A percentile compares a stretch with the other conserved stretches of the same genome.
Evolutionary conservation across 129 eudicot genomes (phyloP).

Genomic region (Helianthus tuberosus): DNA sequence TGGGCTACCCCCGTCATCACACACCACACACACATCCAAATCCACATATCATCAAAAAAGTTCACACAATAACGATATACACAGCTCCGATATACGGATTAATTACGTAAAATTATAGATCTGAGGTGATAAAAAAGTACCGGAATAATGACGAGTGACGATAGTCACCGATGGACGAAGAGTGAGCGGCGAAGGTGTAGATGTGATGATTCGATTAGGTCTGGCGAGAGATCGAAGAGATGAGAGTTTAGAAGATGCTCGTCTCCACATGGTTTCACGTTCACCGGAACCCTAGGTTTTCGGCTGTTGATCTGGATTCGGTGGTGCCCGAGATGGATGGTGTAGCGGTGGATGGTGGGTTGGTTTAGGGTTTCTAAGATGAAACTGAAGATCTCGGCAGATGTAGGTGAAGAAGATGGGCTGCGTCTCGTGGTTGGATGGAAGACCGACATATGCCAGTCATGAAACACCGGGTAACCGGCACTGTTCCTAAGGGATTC

Average conservation of each 20-base stretch:
- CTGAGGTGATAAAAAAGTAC: conserved; percentile 20
- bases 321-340: no score
- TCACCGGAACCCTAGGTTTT: conserved; percentile 45
- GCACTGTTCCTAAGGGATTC: no score
- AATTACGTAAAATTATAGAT: conserved; percentile 6
- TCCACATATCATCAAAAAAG: neutral
- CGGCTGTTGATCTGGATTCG: conserved; percentile 37
- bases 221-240: conserved; percentile 33
- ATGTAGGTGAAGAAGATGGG: no score
- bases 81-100: neutral
- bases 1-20: no score
- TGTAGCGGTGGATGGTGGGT: no score
- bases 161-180: conserved; percentile 25
- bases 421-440: no score
- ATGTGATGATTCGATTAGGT: conserved; percentile 29
- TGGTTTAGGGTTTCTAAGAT: no score
- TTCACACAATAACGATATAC: neutral
- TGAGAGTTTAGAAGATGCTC: conserved; percentile 31
- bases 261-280: conserved; percentile 39
- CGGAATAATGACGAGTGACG: conserved; percentile 35
- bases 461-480: no score
- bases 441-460: no score
- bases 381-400: no score
- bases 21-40: conserved; percentile 20
- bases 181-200: conserved; percentile 18